Base-by-base conservation (phyloP, 805 yeast genomes). In the Hemisphaericaspora nanyangensis region DNA sequence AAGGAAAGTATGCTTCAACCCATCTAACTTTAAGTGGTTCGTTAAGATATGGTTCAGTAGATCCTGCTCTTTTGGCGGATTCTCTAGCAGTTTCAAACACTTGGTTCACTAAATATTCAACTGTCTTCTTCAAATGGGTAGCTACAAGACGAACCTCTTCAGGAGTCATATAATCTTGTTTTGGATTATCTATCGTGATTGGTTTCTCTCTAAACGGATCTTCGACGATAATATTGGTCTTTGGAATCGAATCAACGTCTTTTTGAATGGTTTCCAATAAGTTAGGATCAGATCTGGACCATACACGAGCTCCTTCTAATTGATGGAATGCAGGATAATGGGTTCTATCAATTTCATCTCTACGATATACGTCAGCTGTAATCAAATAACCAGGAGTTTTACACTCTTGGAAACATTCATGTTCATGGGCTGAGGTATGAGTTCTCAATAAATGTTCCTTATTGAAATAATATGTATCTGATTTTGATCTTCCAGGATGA, bases 241-340 rank as follows among this genome's bases (percentile, higher is more conserved):
- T 60, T 6, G 95, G 89, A 35, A 93, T 74, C 2, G 71, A 59
- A 3, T 67, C 78, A 17, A 87, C 76, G 52, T 88, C 96, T 1
- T 53, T 45, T 37, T 51, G 40, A 31, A 68, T 50, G 10, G 48
- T 46, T 27, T 57, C 49, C 38, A 71, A 63, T 11, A 86, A 66
- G 45, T 73, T 64, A 0, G 60, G 65, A 3, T 69, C 73, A 10
- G 61, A 57, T 38, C 82, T 67, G 6, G 76, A 65, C 98, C 98
- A 93, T 2, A 82, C 60, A 43, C 93, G 69, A 2, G 96, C 97
- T 34, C 98, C 99, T 63, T 93, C 99, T 88, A 93, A 79, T 61
- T 93, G 99, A 55, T 93, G 97, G 64, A 93, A 93, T 0, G 85
- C 97, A 1, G 99, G 98, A 57, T 93, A 93, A 60, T 93, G 99